phyloP scores from a whole-genome alignment of 305 asterid genomes.

The Lippia alba region DNA sequence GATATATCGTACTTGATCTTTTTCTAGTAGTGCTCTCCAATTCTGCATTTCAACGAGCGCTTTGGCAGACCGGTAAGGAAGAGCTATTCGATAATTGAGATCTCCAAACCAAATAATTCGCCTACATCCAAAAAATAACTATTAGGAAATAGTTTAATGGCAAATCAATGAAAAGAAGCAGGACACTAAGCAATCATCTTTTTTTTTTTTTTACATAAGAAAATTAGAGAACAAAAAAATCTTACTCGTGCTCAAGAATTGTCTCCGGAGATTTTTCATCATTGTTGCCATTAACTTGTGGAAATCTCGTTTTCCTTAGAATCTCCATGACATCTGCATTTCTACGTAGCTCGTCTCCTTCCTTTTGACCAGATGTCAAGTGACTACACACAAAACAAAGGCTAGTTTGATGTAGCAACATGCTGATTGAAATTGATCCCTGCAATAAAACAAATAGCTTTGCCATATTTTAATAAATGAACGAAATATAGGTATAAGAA shows the following conservation, averaged over 20 bases:
- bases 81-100: conserved; percentile 89
- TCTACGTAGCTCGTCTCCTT: conserved; percentile 86
- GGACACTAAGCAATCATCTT: background rate
- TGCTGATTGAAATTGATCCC: conserved; percentile 95
- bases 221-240: background rate
- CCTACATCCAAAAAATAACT: conserved; percentile 46
- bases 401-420: conserved; percentile 91
- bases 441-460: conserved; percentile 37
- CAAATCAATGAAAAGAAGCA: conserved; percentile 1
- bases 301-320: conserved; percentile 82
- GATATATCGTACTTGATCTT: conserved; percentile 73
- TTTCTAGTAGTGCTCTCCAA: conserved; percentile 92
- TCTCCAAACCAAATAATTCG: conserved; percentile 96
- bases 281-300: conserved; percentile 55
- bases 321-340: conserved; percentile 92
- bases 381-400: conserved; percentile 92
- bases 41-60: conserved; percentile 98
- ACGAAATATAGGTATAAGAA: too few relatives aligned
- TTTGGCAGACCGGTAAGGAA: conserved; percentile 87
- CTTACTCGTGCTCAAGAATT: conserved; percentile 88
- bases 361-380: conserved; percentile 93
- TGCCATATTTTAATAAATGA: too few relatives aligned
- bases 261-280: conserved; percentile 91
- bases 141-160: conserved; percentile 24
- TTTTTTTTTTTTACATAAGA: background rate